phyloP scores from a whole-genome alignment of 2,329 filamentous ascomycete species.

The Mycocentrospora acerina region DNA sequence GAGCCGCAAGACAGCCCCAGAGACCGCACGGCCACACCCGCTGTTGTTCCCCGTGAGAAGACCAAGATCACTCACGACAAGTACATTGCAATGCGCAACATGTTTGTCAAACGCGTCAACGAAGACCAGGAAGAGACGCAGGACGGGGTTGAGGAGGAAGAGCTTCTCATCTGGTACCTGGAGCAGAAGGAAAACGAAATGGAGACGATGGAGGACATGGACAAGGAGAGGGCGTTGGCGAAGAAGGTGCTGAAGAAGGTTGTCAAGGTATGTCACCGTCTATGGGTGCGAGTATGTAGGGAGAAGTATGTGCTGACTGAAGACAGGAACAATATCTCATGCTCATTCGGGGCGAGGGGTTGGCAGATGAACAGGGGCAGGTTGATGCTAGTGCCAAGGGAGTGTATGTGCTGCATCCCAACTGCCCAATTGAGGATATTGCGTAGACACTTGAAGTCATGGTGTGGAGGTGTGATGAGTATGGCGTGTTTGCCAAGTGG shows the following conservation, averaged over 20 bases:
- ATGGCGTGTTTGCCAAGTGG: too few relatives aligned
- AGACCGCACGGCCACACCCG: conserved; percentile 40
- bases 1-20: conserved; percentile 39
- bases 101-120: conserved; percentile 78
- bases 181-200: conserved; percentile 87
- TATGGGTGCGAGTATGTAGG: background rate
- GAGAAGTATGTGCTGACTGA: conserved; percentile 14
- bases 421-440: conserved; percentile 75
- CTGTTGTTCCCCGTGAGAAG: conserved; percentile 54
- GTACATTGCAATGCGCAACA: conserved; percentile 86
- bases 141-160: conserved; percentile 82
- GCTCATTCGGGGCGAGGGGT: conserved; percentile 75
- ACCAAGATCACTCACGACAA: conserved; percentile 95
- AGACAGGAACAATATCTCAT: conserved; percentile 61
- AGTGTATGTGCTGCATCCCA: conserved; percentile 90
- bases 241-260: conserved; percentile 91
- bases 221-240: conserved; percentile 70
- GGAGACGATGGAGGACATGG: conserved; percentile 76
- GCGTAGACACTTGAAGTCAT: too few relatives aligned
- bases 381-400: conserved; percentile 51
- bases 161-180: conserved; percentile 83
- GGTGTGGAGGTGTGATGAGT: too few relatives aligned
- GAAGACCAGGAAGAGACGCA: conserved; percentile 75
- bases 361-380: conserved; percentile 75
- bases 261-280: conserved; percentile 71